Conservation (phyloP, 2,329 filamentous ascomycete species). For the Cephalotrichum gorgonifer region DNA sequence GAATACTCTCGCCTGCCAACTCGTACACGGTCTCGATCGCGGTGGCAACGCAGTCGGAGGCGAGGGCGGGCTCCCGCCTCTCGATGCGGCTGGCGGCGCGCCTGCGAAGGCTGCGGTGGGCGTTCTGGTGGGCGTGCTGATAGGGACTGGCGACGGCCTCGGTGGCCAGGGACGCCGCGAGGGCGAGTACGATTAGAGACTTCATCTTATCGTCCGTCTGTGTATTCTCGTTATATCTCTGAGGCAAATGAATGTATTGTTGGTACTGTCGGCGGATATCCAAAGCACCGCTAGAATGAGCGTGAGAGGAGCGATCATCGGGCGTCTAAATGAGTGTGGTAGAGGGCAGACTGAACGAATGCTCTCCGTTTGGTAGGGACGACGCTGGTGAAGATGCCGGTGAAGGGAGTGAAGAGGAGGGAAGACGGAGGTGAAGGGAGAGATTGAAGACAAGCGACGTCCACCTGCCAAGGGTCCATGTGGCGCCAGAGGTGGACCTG, state of each 20-base stretch:
- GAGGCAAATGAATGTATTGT: not conserved
- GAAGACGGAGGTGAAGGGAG: not conserved
- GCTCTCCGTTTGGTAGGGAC: constrained; percentile 4
- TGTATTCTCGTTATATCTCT: not conserved
- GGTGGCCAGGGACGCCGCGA: constrained; percentile 41
- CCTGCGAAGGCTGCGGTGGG: constrained; percentile 41
- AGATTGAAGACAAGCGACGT: not conserved
- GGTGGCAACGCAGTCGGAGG: constrained; percentile 45
- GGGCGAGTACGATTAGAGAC: constrained; percentile 34
- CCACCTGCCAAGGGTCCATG: not conserved
- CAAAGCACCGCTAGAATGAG: not conserved
- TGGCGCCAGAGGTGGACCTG: not conserved
- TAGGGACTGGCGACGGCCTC: constrained; percentile 48
- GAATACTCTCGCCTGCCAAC: constrained; percentile 54
- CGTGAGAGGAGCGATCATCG: constrained; percentile 1
- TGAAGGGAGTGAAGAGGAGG: not conserved
- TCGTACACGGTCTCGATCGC: constrained; percentile 62
- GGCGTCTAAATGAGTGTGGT: constrained; percentile 2
- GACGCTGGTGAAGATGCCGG: not conserved
- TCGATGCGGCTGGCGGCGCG: constrained; percentile 34
- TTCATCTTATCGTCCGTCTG: constrained; percentile 30
- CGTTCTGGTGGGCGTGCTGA: constrained; percentile 50
- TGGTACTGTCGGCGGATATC: not conserved
- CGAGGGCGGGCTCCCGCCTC: constrained; percentile 32
- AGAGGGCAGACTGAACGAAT: constrained; percentile 1